Base-by-base conservation (phyloP, 306 rosid genomes). In the Quercus agrifolia region DNA sequence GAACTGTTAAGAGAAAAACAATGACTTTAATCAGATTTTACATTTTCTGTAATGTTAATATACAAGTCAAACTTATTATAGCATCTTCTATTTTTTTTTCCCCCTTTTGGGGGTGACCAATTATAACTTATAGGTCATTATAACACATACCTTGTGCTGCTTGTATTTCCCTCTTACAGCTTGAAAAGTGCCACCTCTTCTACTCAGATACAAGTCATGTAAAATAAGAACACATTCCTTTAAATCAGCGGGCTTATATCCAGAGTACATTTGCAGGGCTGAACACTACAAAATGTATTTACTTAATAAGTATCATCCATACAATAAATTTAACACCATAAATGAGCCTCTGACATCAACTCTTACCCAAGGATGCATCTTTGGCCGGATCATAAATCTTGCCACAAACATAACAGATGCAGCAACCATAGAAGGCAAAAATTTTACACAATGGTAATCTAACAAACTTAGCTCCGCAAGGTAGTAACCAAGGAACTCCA, bases 401-500 rank as follows among this genome's bases (percentile, higher is more conserved):
- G 99, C 86, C 12, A 93, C 87, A 87, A 89, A 95, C 17, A 88
- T 76, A 27, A 88, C 97, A 0, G 98, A 90, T 0, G 98, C 94
- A 0, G 98, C 99, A 67, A 95, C 89, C 90, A 91, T 74, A 67
- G 99, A 95, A 77, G 99, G 98, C 83, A 93, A 77, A 80, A 85
- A 91, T 81, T 88, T 90, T 0, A 95, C 87, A 72, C 91, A 90
- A 66, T 78, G 75, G 70, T 93, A 95, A 46, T 95, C 99, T 71
- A 95, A 74, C 82, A 95, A 83, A 78, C 99, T 95, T 58, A 95
- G 89, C 86, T 95, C 99, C 1, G 97, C 97, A 44, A 93, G 94
- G 83, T 93, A 93, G 87, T 63, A 77, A 69, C 90, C 56, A 49
- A 95, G 89, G 83, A 91, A 95, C 81, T 95, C 98, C 77, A 93